These are phyloP conservation scores for Heterobasidion irregulare DNA, from an alignment of 1,284 basidiomycete genomes.

Conservation along the genomic window DNA sequence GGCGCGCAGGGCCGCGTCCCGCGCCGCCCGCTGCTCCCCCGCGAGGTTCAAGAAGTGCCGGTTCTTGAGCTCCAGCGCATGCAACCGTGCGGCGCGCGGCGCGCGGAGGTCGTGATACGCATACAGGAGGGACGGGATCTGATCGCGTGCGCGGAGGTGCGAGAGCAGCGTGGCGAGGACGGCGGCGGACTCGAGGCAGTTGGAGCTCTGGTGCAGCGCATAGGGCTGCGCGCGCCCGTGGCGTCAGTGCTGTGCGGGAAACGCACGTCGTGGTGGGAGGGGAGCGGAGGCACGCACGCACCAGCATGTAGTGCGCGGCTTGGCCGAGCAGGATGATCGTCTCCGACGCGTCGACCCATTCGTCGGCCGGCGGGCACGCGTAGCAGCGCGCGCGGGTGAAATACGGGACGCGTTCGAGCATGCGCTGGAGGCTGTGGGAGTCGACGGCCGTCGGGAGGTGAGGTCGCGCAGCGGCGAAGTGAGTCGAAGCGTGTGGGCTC, in stretches of 20 bases:
- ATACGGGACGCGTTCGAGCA: too few relatives aligned
- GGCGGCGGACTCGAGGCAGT: slow-evolving; percentile 53
- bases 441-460: too few relatives aligned
- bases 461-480: too few relatives aligned
- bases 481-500: too few relatives aligned
- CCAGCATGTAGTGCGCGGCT: slow-evolving; percentile 54
- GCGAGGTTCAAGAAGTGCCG: background rate
- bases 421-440: too few relatives aligned
- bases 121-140: slow-evolving; percentile 33
- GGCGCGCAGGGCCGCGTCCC: background rate
- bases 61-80: slow-evolving; percentile 3
- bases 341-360: slow-evolving; percentile 1
- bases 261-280: background rate
- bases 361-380: slow-evolving; percentile 12
- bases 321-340: slow-evolving; percentile 31
- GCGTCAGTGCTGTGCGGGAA: slow-evolving; percentile 16
- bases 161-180: slow-evolving; percentile 54
- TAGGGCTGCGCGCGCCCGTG: slow-evolving; percentile 18
- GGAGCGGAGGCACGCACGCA: slow-evolving; percentile 19
- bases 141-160: slow-evolving; percentile 24
- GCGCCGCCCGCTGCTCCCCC: too few relatives aligned
- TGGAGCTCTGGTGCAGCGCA: background rate
- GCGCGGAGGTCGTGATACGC: slow-evolving; percentile 33
- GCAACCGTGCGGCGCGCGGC: slow-evolving; percentile 1
- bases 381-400: slow-evolving; percentile 25